Percentiles rank a stretch among this genome's conserved stretches.
phyloP scores from a whole-genome alignment of 352 stramenopile genomes.

The Lagenidium giganteum region DNA sequence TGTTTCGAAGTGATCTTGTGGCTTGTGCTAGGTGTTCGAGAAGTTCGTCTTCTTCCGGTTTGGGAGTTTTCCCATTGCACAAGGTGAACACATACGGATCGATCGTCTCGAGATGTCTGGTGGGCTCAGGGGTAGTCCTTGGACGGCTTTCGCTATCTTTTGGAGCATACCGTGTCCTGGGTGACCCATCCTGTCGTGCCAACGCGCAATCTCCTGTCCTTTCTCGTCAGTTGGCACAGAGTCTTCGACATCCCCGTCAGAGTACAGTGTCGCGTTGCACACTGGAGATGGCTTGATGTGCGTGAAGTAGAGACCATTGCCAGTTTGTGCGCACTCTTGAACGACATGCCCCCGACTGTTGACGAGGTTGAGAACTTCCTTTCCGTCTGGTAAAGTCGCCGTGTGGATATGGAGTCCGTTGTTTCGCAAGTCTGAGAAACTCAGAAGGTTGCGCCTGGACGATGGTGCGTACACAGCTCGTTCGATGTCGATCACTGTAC shows the following conservation, averaged over 20 bases:
- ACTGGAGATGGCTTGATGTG: not conserved
- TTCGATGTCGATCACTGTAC: conserved; percentile 5
- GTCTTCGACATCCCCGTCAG: too few relatives aligned
- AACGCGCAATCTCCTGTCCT: not conserved
- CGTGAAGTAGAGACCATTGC: conserved; percentile 4
- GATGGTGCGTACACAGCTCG: conserved; percentile 5
- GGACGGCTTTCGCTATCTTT: conserved; percentile 6
- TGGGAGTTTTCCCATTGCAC: conserved; percentile 8
- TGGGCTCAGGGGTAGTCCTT: too few relatives aligned
- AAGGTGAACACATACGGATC: conserved; percentile 4
- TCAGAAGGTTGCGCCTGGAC: conserved; percentile 5
- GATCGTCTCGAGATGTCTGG: too few relatives aligned
- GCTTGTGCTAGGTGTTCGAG: conserved; percentile 4
- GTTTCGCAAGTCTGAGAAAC: not conserved
- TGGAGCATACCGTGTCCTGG: conserved; percentile 4
- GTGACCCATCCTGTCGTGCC: conserved; percentile 7
- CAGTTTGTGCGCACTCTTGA: not conserved
- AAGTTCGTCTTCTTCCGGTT: conserved; percentile 5
- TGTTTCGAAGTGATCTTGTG: conserved; percentile 1
- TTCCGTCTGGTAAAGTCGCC: not conserved
- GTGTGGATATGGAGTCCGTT: conserved; percentile 7
- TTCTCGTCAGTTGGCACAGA: too few relatives aligned
- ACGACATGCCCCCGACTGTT: not conserved
- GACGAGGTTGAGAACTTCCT: not conserved
- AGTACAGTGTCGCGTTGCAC: not conserved